Percentiles rank a stretch among this genome's conserved stretches.
phyloP scores from a whole-genome alignment of 495 filamentous ascomycete species.

The Aspergillus bertholletiae region DNA sequence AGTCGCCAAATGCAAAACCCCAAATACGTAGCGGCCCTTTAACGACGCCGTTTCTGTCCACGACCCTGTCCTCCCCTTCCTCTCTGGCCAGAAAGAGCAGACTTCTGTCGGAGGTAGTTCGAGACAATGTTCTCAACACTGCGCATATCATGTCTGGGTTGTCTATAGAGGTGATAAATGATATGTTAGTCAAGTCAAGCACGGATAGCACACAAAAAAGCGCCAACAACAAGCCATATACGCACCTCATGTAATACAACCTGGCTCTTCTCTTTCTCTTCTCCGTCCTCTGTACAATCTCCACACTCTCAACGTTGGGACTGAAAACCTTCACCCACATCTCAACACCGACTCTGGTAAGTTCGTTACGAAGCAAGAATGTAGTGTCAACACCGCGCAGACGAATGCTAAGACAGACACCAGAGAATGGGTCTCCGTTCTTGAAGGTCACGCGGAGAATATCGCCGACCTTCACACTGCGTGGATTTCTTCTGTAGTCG shows the following conservation, averaged over 20 bases:
- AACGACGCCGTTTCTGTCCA: constrained; percentile 20
- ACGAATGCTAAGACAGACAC: constrained; percentile 80
- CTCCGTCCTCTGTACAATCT: constrained; percentile 81
- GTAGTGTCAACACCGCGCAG: constrained; percentile 81
- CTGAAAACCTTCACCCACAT: constrained; percentile 95
- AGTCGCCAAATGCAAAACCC: constrained; percentile 28
- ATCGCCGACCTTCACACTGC: constrained; percentile 76
- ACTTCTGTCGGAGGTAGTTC: constrained; percentile 62
- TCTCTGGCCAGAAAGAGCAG: constrained; percentile 37
- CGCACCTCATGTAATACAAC: constrained; percentile 86
- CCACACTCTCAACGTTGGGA: constrained; percentile 83
- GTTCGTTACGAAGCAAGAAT: constrained; percentile 75
- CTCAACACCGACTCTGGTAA: constrained; percentile 86
- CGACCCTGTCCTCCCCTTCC: neutral
- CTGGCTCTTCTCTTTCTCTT: constrained; percentile 86
- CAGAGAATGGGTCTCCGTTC: constrained; percentile 85
- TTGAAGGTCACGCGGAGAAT: constrained; percentile 83
- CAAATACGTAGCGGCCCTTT: constrained; percentile 5
- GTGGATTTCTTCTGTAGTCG: constrained; percentile 63
- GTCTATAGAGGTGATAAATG: constrained; percentile 27
- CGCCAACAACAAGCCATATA: constrained; percentile 28
- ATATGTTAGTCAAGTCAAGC: constrained; percentile 4
- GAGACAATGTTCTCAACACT: constrained; percentile 68
- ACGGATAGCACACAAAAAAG: constrained; percentile 25
- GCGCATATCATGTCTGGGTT: constrained; percentile 65